Evolutionary conservation across 2,329 filamentous ascomycete species (phyloP).

Genomic region (Fusarium sarcochroum): DNA sequence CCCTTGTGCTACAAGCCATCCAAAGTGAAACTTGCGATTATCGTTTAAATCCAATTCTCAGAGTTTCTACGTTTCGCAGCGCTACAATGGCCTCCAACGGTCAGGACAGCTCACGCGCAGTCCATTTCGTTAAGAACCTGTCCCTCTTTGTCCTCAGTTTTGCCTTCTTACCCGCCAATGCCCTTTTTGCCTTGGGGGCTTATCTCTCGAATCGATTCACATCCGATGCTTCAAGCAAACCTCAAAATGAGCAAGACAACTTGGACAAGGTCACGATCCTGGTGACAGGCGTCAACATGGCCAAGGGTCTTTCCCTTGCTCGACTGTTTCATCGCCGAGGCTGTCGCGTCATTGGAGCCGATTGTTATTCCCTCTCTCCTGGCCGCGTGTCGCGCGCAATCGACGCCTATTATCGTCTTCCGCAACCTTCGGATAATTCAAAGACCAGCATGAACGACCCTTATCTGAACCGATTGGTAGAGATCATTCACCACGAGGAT

Average conservation of each 20-base stretch:
- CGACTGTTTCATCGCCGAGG: slow-evolving; percentile 74
- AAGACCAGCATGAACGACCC: slow-evolving; percentile 50
- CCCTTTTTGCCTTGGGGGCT: not conserved
- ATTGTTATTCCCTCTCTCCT: slow-evolving; percentile 67
- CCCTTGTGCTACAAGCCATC: too few species aligned
- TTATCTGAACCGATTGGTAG: slow-evolving; percentile 70
- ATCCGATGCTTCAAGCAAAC: not conserved
- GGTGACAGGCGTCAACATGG: slow-evolving; percentile 80
- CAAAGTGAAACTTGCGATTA: slow-evolving; percentile 5
- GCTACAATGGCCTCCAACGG: not conserved
- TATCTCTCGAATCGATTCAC: slow-evolving; percentile 24
- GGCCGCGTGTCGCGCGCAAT: slow-evolving; percentile 73
- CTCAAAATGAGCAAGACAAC: slow-evolving; percentile 4
- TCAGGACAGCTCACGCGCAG: slow-evolving; percentile 3
- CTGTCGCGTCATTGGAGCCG: slow-evolving; percentile 80
- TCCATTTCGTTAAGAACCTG: slow-evolving; percentile 32
- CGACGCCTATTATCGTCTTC: slow-evolving; percentile 65
- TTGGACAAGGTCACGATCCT: slow-evolving; percentile 65
- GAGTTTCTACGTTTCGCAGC: not conserved
- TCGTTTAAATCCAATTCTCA: not conserved
- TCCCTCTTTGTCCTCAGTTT: slow-evolving; percentile 31
- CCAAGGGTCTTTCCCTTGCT: slow-evolving; percentile 77
- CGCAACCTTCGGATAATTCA: slow-evolving; percentile 46
- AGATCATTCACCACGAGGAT: slow-evolving; percentile 71
- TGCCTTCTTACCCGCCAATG: slow-evolving; percentile 21